Percentiles rank a stretch among this genome's conserved stretches.
These are phyloP conservation scores for Umbelopsis sp. DNA, from an alignment of 192 early-diverging fungal species.

Conservation along the genomic window DNA sequence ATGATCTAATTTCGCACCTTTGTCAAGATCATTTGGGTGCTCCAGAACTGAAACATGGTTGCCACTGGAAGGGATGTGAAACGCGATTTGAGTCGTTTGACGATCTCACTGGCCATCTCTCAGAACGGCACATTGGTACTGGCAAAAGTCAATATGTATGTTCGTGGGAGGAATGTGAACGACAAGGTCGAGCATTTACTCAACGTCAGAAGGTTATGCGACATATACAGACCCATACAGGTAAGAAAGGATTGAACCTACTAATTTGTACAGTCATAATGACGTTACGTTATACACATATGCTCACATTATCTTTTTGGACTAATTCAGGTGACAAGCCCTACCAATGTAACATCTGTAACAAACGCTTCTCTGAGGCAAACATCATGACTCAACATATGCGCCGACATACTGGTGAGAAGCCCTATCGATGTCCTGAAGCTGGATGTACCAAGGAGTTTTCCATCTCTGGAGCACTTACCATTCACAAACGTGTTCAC, in stretches of 20 bases:
- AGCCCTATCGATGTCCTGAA: constrained; percentile 68
- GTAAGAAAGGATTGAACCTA: constrained; percentile 18
- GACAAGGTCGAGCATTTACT: constrained; percentile 49
- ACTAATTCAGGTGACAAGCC: constrained; percentile 74
- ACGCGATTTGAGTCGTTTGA: constrained; percentile 60
- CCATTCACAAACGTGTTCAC: constrained; percentile 70
- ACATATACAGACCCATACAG: constrained; percentile 85
- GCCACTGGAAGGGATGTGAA: constrained; percentile 73
- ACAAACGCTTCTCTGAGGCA: constrained; percentile 79
- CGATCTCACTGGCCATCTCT: constrained; percentile 63
- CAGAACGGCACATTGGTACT: constrained; percentile 63
- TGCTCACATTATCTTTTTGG: constrained; percentile 5
- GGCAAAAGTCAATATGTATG: constrained; percentile 59
- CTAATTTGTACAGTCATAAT: too few species aligned
- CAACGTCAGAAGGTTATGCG: constrained; percentile 68
- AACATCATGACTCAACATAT: constrained; percentile 79
- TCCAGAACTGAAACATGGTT: constrained; percentile 58
- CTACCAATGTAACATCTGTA: constrained; percentile 74
- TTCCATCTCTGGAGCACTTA: constrained; percentile 68
- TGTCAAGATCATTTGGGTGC: constrained; percentile 56
- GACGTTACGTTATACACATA: constrained; percentile 20
- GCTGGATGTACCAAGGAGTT: constrained; percentile 66
- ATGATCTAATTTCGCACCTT: constrained; percentile 63
- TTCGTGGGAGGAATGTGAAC: constrained; percentile 52
- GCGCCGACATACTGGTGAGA: constrained; percentile 79